phyloP scores from a whole-genome alignment of 2,329 filamentous ascomycete species.

The Aspergillus awamori region DNA sequence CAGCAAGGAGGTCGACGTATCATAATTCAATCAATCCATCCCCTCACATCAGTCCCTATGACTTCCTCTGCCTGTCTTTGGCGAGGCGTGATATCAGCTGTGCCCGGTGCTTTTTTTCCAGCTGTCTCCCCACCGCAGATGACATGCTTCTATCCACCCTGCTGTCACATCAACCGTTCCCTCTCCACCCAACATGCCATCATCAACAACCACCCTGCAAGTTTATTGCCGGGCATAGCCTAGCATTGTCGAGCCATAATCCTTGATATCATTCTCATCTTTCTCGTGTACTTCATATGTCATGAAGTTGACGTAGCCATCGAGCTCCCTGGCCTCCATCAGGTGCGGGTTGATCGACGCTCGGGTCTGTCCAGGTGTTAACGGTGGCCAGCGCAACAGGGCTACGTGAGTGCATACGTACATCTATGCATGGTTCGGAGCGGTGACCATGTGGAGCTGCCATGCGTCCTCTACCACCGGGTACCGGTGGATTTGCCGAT shows the following conservation, averaged over 20 bases:
- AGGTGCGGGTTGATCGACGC: background rate
- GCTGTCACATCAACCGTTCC: background rate
- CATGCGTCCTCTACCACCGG: background rate
- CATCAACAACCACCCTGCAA: background rate
- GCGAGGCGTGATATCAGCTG: background rate
- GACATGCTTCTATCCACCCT: background rate
- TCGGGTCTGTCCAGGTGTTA: background rate
- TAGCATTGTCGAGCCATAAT: background rate
- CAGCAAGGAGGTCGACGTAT: constrained; percentile 1
- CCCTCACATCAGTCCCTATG: background rate
- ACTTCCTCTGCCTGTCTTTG: background rate
- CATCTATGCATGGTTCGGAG: background rate
- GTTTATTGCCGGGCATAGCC: background rate
- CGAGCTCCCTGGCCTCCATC: constrained; percentile 3
- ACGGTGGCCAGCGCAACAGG: background rate
- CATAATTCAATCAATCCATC: background rate
- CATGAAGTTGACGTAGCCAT: constrained; percentile 4
- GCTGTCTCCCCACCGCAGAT: background rate
- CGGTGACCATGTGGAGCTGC: background rate
- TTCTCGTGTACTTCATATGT: background rate
- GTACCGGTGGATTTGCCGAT: background rate
- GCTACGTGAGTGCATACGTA: constrained; percentile 2
- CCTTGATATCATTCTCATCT: background rate
- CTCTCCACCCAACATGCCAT: background rate
- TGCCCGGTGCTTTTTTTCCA: background rate